A percentile compares a stretch with the other conserved stretches of the same genome.
phyloP scores from a whole-genome alignment of 1,284 basidiomycete genomes.

The Tylopilus sp. region DNA sequence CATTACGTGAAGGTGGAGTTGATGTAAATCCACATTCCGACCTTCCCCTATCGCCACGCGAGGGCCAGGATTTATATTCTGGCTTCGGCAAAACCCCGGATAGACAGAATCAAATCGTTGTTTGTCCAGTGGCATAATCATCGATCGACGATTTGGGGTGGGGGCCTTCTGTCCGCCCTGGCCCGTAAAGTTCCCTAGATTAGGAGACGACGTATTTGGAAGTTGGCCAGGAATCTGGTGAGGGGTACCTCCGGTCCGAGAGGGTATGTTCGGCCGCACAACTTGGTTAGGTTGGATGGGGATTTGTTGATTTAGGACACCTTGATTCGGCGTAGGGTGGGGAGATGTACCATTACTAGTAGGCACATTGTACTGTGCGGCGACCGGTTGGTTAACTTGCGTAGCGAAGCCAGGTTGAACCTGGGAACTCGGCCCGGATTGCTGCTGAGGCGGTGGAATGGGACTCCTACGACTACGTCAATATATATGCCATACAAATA shows the following conservation, averaged over 20 bases:
- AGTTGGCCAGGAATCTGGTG: constrained; percentile 42
- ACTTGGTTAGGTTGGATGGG: constrained; percentile 36
- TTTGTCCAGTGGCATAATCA: constrained; percentile 57
- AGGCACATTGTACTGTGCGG: constrained; percentile 37
- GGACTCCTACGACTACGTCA: constrained; percentile 35
- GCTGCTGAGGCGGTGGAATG: constrained; percentile 29
- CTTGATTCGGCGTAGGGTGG: constrained; percentile 36
- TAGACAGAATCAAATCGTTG: constrained; percentile 61
- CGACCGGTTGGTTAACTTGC: constrained; percentile 34
- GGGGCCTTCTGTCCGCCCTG: constrained; percentile 34
- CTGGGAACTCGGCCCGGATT: constrained; percentile 21
- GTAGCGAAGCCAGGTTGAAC: constrained; percentile 35
- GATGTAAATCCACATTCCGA: constrained; percentile 65
- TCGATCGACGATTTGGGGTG: constrained; percentile 31
- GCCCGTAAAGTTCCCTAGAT: constrained; percentile 33
- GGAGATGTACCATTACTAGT: constrained; percentile 31
- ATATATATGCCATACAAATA: not conserved
- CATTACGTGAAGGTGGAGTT: constrained; percentile 68
- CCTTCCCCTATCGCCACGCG: constrained; percentile 60
- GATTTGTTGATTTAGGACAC: constrained; percentile 33
- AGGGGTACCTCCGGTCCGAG: constrained; percentile 42
- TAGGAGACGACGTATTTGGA: constrained; percentile 37
- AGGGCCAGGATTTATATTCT: constrained; percentile 52
- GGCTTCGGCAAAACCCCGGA: constrained; percentile 56
- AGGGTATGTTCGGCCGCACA: constrained; percentile 42